These are phyloP conservation scores for Staphylotrichum longicolle DNA, from an alignment of 495 filamentous ascomycete genomes.

Conservation along the genomic window DNA sequence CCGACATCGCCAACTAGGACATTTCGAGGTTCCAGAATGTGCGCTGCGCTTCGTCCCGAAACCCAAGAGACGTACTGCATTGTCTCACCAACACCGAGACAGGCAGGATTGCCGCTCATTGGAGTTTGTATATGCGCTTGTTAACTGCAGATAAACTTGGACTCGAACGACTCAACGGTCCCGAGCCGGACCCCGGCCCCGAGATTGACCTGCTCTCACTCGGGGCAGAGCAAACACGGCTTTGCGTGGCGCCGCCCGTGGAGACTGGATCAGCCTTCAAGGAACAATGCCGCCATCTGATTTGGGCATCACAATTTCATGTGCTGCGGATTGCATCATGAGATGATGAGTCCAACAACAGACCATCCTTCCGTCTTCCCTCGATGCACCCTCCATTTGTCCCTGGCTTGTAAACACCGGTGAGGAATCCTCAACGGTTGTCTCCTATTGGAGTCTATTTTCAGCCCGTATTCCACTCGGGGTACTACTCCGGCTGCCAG, in stretches of 20 bases:
- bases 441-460: conserved; percentile 18
- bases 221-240: conserved; percentile 2
- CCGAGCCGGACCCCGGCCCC: conserved; percentile 5
- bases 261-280: too few species aligned
- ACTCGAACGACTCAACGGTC: not conserved
- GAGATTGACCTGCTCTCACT: not conserved
- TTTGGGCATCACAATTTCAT: too few species aligned
- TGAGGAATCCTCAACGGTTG: conserved; percentile 1
- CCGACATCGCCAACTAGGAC: too few species aligned
- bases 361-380: not conserved
- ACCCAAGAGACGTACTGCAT: too few species aligned
- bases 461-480: conserved; percentile 13
- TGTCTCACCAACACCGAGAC: not conserved
- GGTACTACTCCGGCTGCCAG: conserved; percentile 19
- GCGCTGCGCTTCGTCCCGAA: too few species aligned
- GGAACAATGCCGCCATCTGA: not conserved
- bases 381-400: not conserved
- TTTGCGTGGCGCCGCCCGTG: not conserved
- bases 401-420: not conserved
- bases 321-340: too few species aligned
- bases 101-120: not conserved
- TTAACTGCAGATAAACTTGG: conserved; percentile 1
- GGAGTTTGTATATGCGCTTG: not conserved
- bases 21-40: too few species aligned
- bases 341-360: not conserved